Percentiles rank a stretch among this genome's conserved stretches.
Evolutionary conservation across 768 basidiomycete genomes (phyloP).

Genomic region (Amanita molliuscula): DNA sequence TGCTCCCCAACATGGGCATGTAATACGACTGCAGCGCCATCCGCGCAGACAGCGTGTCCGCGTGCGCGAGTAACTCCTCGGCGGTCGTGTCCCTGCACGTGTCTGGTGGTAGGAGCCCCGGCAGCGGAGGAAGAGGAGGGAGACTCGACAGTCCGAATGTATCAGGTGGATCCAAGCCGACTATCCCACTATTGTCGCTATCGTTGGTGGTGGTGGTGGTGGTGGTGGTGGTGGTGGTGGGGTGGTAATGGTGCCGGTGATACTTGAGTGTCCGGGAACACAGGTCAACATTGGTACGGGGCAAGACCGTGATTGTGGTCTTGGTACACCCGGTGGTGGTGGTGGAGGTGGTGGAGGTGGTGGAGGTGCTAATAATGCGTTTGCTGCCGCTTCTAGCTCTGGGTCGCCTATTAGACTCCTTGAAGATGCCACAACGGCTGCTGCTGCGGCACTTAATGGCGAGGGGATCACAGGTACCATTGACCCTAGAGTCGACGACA

Average conservation of each 20-base stretch:
- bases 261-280: too few species aligned
- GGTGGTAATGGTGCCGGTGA: not conserved
- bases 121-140: slow-evolving; percentile 6
- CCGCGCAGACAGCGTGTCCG: slow-evolving; percentile 46
- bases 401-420: slow-evolving; percentile 2
- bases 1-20: slow-evolving; percentile 42
- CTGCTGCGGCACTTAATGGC: slow-evolving; percentile 3
- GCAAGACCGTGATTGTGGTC: not conserved
- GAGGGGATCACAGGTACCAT: slow-evolving; percentile 7
- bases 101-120: not conserved
- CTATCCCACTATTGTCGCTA: not conserved
- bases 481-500: not conserved
- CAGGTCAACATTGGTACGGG: not conserved
- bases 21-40: slow-evolving; percentile 57
- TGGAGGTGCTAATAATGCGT: slow-evolving; percentile 2
- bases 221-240: not conserved
- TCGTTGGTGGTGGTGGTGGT: not conserved
- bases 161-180: not conserved
- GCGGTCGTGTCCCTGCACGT: slow-evolving; percentile 30
- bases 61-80: slow-evolving; percentile 49
- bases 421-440: slow-evolving; percentile 4
- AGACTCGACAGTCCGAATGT: not conserved
- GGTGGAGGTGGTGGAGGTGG: not conserved
- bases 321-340: not conserved
- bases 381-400: slow-evolving; percentile 4